Base-by-base conservation (phyloP, 2,329 filamentous ascomycete species). In the Diaporthe sp. region DNA sequence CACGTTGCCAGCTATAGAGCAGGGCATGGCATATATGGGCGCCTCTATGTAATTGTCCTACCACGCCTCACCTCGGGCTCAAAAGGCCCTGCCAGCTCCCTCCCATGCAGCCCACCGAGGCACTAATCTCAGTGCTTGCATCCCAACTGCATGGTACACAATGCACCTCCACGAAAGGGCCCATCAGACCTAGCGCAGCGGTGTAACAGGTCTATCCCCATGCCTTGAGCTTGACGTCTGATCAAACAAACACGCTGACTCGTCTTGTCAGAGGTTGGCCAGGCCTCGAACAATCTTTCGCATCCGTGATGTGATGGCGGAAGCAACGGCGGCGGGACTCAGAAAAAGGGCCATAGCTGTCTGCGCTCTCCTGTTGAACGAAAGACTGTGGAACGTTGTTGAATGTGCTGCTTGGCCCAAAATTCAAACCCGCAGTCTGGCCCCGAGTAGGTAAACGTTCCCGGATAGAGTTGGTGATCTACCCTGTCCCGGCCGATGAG, bases 241-340 rank as follows among this genome's bases (percentile, higher is more conserved):
- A 54, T 68, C 64, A 68, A 68, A 54, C 64, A 54, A 28, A 68
- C 64, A 40, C 4, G 64, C 64, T 68, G 64, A 68, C 64, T 68
- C 64, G 64, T 30, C 64, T 40, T 54, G 64, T 68, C 64, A 30
- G 64, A 68, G 64, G 47, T 68, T 52, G 22, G 47, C 7, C 33
- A 10, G 47, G 64, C 30, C 64, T 67, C 64, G 64, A 52, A 28
- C 64, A 13, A 52, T 38, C 42, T n/a, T 30, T 9, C n/a, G 40
- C 25, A 10, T n/a, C 30, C 60, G 30, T 38, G 45, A 25, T 38
- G 30, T 38, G 64, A 67, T 67, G 28, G 42, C 1, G 30, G 22
- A 35, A 4, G 22, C 25, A 19, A 19, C 50, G 8, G 22, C 9
- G n/a, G n/a, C 64, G 47, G 30, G 25, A 40, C 13, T 47, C 30